Evolutionary conservation across 2,329 filamentous ascomycete genomes (phyloP), one percentile per base, ranked within the genome.

Genomic region (Hypocreales sp.): DNA sequence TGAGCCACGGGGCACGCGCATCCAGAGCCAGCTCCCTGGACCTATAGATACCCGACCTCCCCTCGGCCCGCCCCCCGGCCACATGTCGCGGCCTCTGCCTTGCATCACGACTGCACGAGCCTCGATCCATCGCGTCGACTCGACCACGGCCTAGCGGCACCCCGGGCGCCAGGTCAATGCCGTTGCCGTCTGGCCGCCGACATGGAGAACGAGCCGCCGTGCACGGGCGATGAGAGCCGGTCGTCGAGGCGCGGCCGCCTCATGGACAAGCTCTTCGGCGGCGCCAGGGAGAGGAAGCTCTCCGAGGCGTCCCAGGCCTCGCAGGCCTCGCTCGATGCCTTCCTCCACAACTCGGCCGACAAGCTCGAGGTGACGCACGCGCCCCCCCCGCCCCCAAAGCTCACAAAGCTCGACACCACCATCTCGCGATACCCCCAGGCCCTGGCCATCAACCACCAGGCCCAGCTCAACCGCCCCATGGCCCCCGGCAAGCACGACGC

Each of bases 221-320:
- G 43, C 31, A 37, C 49, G 35, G 40, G 42, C 37, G 48, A 55
- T 31, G 56, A 60, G 34, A 51, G 47, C 32, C 50, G 53, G 31
- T 45, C 46, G 33, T 59, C 60, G 20, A 60, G 54, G 46, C 55
- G 61, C 40, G 60, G 61, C 41, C 68, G 71, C 34, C 49, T 76
- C 25, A 75, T 75, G 62, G 70, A 70, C 37, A 73, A 71, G 55
- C 55, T 76, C 31, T 73, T 73, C 41, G 58, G 59, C 31, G 47
- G 48, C 34, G n/a, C n/a, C n/a, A 61, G 55, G 41, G 59, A 60
- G 29, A 47, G 53, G 26, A 40, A 41, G 18, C 11, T 20, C 12
- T 29, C 48, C 12, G 47, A 44, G 31, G 47, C 49, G 27, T 51
- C 49, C 9, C 17, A 21, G 8, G 20, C 20, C 12, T 51, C 50